A percentile compares a stretch with the other conserved stretches of the same genome.
phyloP scores from a whole-genome alignment of 2,329 filamentous ascomycete species.

The Aureobasidium sp. region DNA sequence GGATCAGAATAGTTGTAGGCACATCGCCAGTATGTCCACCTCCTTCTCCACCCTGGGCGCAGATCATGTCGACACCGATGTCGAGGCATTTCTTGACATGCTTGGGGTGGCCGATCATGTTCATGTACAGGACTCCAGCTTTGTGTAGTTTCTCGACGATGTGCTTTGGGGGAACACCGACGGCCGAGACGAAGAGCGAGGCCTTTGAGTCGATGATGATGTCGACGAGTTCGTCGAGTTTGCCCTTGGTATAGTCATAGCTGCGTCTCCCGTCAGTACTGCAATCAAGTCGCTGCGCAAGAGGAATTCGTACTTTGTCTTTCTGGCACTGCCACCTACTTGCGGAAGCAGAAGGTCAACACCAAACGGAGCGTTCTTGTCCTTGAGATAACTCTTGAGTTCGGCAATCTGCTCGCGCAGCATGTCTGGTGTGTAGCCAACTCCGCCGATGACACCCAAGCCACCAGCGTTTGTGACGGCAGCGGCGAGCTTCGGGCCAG shows the following conservation, averaged over 20 bases:
- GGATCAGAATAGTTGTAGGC: slow-evolving; percentile 85
- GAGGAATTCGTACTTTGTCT: slow-evolving; percentile 54
- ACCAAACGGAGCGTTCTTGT: slow-evolving; percentile 93
- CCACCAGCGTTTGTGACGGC: slow-evolving; percentile 96
- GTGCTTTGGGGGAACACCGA: slow-evolving; percentile 82
- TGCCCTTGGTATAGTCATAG: slow-evolving; percentile 99
- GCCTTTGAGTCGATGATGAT: slow-evolving; percentile 90
- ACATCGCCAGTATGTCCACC: slow-evolving; percentile 91
- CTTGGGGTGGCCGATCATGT: slow-evolving; percentile 99
- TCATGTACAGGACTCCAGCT: slow-evolving; percentile 91
- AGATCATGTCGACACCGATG: slow-evolving; percentile 90
- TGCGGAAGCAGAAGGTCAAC: slow-evolving; percentile 91
- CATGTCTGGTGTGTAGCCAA: slow-evolving; percentile 96
- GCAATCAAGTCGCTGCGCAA: not conserved
- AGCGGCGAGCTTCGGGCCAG: slow-evolving; percentile 89
- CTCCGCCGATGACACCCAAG: slow-evolving; percentile 91
- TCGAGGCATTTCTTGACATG: slow-evolving; percentile 95
- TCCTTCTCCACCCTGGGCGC: slow-evolving; percentile 95
- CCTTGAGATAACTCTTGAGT: slow-evolving; percentile 76
- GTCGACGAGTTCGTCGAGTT: slow-evolving; percentile 81
- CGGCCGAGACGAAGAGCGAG: slow-evolving; percentile 91
- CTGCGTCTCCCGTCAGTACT: slow-evolving; percentile 40
- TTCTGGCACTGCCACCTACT: slow-evolving; percentile 86
- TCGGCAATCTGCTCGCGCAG: slow-evolving; percentile 89
- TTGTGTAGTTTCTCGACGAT: slow-evolving; percentile 88